Base-by-base conservation (phyloP, 2,329 filamentous ascomycete genomes). In the Diaporthe destruens region DNA sequence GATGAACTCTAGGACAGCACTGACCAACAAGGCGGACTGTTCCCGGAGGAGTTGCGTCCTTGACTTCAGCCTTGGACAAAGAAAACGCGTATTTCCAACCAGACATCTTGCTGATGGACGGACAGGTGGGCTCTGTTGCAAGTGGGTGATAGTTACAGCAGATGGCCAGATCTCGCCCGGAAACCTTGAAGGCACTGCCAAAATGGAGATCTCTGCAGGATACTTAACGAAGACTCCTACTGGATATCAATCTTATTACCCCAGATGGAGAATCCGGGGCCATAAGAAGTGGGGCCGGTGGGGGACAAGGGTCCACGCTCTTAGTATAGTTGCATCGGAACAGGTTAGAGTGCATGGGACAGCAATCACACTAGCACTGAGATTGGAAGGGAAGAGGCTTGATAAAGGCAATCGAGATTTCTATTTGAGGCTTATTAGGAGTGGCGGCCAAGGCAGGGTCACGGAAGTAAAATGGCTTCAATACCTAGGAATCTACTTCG, bases 11-110 rank as follows among this genome's bases (percentile, higher is more conserved):
- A 16, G 5, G 5, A 47, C n/a, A 51, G 61, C 61, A 65, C 61
- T 65, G 61, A 65, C 61, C 61, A 34, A 65, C 61, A 51, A 65
- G 61, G 61, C 44, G 61, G n/a, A 65, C 61, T 39, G 61, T 65
- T 25, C 61, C 61, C 16, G 61, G 61, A 18, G 61, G 61, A 51
- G 29, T 39, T 51, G 61, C 61, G 61, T 65, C 61, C 61, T 65
- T 65, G 29, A 65, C 61, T 47, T 51, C 61, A 65, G 61, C 44
- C 44, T 65, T 65, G 61, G 61, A 65, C 23, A 65, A 34, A 6
- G 61, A 51, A 36, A 51, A 65, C 14, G 61, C 61, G 44, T 65
- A 36, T 16, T 25, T 65, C 61, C 61, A 65, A 47, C 61, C 61
- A 32, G 61, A 65, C 61, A 65, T 65, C 18, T 51, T 65, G 44